Evolutionary conservation across 805 yeast species (phyloP), one percentile per base, ranked within the genome.

Genomic region (Limtongia smithiae): DNA sequence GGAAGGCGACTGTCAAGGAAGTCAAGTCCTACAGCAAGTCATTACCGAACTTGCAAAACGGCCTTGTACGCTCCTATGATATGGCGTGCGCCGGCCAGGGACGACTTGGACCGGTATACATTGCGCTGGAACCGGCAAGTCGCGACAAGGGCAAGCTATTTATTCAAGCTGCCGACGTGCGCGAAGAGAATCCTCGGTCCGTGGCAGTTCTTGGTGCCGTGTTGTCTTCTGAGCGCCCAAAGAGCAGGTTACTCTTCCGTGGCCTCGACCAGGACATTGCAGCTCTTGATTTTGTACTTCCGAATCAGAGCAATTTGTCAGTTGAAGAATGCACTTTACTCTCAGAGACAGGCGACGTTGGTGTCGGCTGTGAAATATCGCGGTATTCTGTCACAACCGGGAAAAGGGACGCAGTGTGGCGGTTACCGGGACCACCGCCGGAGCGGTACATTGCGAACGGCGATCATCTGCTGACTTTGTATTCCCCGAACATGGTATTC

Each of bases 401-500:
- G 14, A 21, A 32, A 11, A 22, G 17, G 6, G 50, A 46, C 17
- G 21, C 14, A 32, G 39, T 33, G 12, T 46, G 50, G 50, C 15
- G 45, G 4, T 15, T 46, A n/a, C 41, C 11, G 3, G 43, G 32
- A 15, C 42, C 51, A 8, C 27, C 43, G 11, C 53, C 53, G n/a
- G 53, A 49, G 36, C 39, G 51, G 31, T 37, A 34, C 20, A 18
- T 30, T 7, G 25, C 54, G 6, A 17, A 21, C 20, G 53, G 52
- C 12, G 45, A 49, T 21, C 12, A 11, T 14, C 33, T 49, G 11
- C n/a, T 46, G 14, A 46, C 51, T 12, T 32, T 49, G 15, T 46
- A 47, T 21, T 45, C 53, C 3, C 53, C 53, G 15, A 49, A 35
- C 15, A 49, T 49, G 53, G 53, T 49, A 15, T 49, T 46, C 25